These are phyloP conservation scores for Cucumis melo DNA, from an alignment of 306 rosid genomes.

Conservation along the genomic window DNA sequence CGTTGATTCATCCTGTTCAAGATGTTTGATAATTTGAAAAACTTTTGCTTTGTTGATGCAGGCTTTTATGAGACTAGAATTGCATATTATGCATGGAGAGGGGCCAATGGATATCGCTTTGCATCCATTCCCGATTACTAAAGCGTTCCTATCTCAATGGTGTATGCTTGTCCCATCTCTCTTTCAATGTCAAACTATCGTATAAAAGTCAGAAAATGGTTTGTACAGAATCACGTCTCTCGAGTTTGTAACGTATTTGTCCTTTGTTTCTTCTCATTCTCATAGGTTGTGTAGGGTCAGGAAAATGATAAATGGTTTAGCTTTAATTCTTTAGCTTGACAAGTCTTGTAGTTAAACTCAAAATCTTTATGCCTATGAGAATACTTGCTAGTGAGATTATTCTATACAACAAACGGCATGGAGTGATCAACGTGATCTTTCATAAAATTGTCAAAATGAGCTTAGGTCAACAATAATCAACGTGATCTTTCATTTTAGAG, in stretches of 20 bases:
- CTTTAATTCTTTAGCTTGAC: background rate
- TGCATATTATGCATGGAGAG: conserved; percentile 92
- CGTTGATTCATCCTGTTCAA: background rate
- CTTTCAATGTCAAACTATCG: background rate
- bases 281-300: background rate
- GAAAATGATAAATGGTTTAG: background rate
- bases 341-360: background rate
- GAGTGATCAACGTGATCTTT: background rate
- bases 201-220: background rate
- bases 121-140: conserved; percentile 89
- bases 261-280: background rate
- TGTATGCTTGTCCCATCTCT: background rate
- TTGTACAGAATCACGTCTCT: conserved; percentile 1
- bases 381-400: background rate
- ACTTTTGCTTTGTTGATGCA: conserved; percentile 20
- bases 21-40: background rate
- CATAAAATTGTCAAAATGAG: too few species aligned
- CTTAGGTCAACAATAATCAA: too few species aligned
- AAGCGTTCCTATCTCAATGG: background rate
- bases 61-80: conserved; percentile 90
- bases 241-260: background rate
- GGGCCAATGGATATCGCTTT: conserved; percentile 72
- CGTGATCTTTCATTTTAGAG: too few species aligned
- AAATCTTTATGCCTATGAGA: background rate
- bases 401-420: background rate